Evolutionary conservation across 768 basidiomycete genomes (phyloP), one percentile per base, ranked within the genome.

Genomic region (Auriscalpium vulgare): DNA sequence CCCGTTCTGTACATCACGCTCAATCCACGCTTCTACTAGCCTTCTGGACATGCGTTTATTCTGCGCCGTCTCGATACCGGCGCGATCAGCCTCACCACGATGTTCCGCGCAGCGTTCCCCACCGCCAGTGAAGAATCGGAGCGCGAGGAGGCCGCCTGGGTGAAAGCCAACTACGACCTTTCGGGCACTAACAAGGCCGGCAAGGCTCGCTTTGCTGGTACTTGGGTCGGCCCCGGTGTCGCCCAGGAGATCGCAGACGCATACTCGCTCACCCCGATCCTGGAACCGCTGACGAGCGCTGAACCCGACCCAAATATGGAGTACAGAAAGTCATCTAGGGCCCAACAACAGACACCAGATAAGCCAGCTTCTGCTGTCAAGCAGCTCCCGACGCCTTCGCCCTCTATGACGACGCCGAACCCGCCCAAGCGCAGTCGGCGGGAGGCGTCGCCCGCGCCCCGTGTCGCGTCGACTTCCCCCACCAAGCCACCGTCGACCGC

Each of bases 41-140:
- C 85, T 34, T 69, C 74, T 13, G 84, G 87, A 37, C 94, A 97
- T 71, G 92, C 95, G 21, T 97, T 97, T 69, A 91, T 97, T 66
- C 85, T 97, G 37, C 84, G 94, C 47, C 84, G 95, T 54, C 94
- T 89, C 63, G 95, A 97, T 71, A 95, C 94, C 3, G 86, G 89
- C 57, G 92, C 92, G 17, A 81, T 97, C 71, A 89, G 87, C 60
- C 80, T 94, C 10, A 95, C 94, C 10, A 95, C 94, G 55, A 95
- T 97, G 93, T 95, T 90, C 74, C 89, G 93, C 56, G 93, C 93
- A 8, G 92, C 92, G 0, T 97, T 92, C 69, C 94, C 94, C 10
- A 81, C 77, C 40, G 88, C 92, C 4, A 73, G 75, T 45, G 90
- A 93, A 1, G 73, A 78, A 49, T 83, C 87, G 16, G 94, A 97